phyloP scores from a whole-genome alignment of 2,329 filamentous ascomycete genomes.

The Aspergillus sojae region DNA sequence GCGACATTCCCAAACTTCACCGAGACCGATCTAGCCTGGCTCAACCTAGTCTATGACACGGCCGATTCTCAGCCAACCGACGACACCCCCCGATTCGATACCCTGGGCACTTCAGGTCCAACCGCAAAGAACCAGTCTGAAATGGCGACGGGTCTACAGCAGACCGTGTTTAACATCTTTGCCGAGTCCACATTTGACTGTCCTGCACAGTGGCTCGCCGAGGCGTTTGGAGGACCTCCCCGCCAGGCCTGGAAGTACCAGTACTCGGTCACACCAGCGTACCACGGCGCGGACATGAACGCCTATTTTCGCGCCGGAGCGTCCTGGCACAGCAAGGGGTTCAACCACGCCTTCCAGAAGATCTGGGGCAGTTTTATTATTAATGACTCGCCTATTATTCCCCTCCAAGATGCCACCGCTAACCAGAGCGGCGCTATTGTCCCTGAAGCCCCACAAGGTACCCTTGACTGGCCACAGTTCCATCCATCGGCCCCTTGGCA shows the following conservation, averaged over 20 bases:
- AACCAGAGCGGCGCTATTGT: not conserved
- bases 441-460: not conserved
- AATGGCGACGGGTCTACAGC: constrained; percentile 38
- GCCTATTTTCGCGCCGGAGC: not conserved
- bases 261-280: not conserved
- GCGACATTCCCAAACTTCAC: not conserved
- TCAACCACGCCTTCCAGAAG: not conserved
- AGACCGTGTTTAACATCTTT: constrained; percentile 56
- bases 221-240: constrained; percentile 44
- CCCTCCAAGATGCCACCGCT: not conserved
- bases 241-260: constrained; percentile 26
- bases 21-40: not conserved
- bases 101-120: not conserved
- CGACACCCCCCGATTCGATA: not conserved
- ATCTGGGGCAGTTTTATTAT: not conserved
- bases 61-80: not conserved
- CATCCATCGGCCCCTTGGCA: constrained; percentile 36
- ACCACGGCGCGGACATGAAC: not conserved
- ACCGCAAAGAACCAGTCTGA: not conserved
- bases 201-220: constrained; percentile 58
- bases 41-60: not conserved
- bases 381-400: not conserved
- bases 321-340: not conserved
- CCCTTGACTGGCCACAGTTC: constrained; percentile 30
- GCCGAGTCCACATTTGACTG: constrained; percentile 60